A percentile compares a stretch with the other conserved stretches of the same genome.
These are phyloP conservation scores for Celoporthe dispersa DNA, from an alignment of 2,329 filamentous ascomycete genomes.

Conservation along the genomic window DNA sequence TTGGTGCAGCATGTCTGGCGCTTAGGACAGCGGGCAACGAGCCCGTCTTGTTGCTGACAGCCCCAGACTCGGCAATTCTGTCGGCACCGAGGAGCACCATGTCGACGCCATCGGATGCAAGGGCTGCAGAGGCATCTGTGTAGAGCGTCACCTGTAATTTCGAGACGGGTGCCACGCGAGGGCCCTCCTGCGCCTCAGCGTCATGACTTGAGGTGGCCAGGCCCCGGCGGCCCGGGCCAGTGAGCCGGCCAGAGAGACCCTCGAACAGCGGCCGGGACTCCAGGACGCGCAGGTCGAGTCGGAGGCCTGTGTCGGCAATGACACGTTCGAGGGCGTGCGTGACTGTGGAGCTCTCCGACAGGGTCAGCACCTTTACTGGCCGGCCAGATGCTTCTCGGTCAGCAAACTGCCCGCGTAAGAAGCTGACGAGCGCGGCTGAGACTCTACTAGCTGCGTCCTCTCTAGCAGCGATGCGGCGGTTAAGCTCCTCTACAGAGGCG, in stretches of 20 bases:
- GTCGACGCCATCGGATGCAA: slow-evolving; percentile 57
- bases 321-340: slow-evolving; percentile 50
- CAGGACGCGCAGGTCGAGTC: slow-evolving; percentile 61
- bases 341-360: slow-evolving; percentile 68
- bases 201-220: slow-evolving; percentile 27
- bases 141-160: slow-evolving; percentile 53
- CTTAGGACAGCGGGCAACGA: slow-evolving; percentile 62
- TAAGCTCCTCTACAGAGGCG: slow-evolving; percentile 27
- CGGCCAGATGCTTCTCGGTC: slow-evolving; percentile 31
- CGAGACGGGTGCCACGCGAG: slow-evolving; percentile 9
- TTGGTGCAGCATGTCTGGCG: slow-evolving; percentile 52
- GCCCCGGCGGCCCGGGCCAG: slow-evolving; percentile 38
- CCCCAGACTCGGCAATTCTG: slow-evolving; percentile 59
- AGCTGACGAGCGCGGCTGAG: slow-evolving; percentile 39
- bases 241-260: slow-evolving; percentile 55
- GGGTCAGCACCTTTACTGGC: slow-evolving; percentile 57
- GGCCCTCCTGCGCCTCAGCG: slow-evolving; percentile 3
- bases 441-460: slow-evolving; percentile 34
- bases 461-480: slow-evolving; percentile 31
- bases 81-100: slow-evolving; percentile 68
- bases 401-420: slow-evolving; percentile 42
- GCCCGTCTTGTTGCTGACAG: slow-evolving; percentile 70
- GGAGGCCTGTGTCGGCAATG: slow-evolving; percentile 40
- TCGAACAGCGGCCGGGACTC: slow-evolving; percentile 72
- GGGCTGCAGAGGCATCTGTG: slow-evolving; percentile 63